Conservation (phyloP, 2,329 filamentous ascomycete genomes). For the Epichloe amarillans region DNA sequence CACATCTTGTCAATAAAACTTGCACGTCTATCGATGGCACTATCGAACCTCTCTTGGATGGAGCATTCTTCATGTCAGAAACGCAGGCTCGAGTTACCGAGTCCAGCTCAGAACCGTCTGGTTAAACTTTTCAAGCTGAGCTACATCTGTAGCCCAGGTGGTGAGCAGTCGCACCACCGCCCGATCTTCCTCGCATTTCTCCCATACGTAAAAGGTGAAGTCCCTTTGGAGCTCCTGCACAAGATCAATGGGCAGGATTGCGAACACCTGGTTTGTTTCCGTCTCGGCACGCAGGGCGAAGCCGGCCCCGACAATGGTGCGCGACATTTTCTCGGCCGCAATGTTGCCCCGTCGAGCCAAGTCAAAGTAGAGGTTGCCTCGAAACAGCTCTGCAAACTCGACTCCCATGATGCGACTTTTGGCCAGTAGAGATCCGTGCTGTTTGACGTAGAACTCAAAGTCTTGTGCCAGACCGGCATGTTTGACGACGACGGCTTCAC, state of each 20-base stretch:
- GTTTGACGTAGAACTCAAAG: constrained; percentile 38
- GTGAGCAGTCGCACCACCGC: constrained; percentile 33
- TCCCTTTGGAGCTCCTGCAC: constrained; percentile 26
- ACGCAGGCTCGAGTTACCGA: background rate
- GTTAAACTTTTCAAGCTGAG: constrained; percentile 26
- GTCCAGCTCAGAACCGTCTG: constrained; percentile 14
- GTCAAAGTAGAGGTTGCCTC: constrained; percentile 30
- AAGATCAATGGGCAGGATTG: constrained; percentile 25
- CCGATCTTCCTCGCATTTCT: constrained; percentile 24
- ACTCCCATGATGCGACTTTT: constrained; percentile 35
- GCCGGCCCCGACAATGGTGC: constrained; percentile 27
- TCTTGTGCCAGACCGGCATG: constrained; percentile 26
- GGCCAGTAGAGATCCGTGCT: constrained; percentile 35
- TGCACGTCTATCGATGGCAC: too few relatives aligned
- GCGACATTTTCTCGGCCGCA: constrained; percentile 29
- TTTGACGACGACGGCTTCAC: constrained; percentile 37
- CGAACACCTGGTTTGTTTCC: constrained; percentile 39
- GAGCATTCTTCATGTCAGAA: too few relatives aligned
- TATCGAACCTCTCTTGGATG: too few relatives aligned
- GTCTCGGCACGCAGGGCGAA: constrained; percentile 29
- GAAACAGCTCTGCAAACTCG: constrained; percentile 36
- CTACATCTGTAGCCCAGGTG: constrained; percentile 34
- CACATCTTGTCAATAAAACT: too few relatives aligned
- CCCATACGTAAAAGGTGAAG: constrained; percentile 36
- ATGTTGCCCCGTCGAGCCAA: constrained; percentile 30